Evolutionary conservation across 1,284 basidiomycete species (phyloP).

Genomic region (Cryptococcus deneoformans): DNA sequence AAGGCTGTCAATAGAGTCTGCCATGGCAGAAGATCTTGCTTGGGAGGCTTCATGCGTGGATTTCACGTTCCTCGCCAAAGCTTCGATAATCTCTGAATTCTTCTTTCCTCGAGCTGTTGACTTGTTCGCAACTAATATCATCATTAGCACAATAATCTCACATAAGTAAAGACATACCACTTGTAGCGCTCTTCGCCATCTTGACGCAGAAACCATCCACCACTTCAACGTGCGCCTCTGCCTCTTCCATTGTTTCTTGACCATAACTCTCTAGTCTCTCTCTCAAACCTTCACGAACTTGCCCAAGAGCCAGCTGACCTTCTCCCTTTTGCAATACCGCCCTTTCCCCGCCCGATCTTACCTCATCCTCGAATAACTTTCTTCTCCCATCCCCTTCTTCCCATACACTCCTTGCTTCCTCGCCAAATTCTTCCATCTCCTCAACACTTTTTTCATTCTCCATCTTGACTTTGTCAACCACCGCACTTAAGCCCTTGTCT

Average conservation of each 20-base stretch:
- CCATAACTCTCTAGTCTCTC: conserved; percentile 26
- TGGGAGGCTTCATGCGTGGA: conserved; percentile 17
- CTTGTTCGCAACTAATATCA: conserved; percentile 11
- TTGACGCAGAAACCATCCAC: conserved; percentile 27
- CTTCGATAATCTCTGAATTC: conserved; percentile 8
- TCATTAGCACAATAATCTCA: neutral
- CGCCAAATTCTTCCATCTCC: conserved; percentile 15
- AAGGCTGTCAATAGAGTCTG: conserved; percentile 14
- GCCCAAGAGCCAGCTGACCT: conserved; percentile 25
- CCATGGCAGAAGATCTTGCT: conserved; percentile 8
- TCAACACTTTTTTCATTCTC: conserved; percentile 60
- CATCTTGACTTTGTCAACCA: conserved; percentile 57
- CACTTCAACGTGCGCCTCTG: conserved; percentile 18
- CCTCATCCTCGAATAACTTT: conserved; percentile 6
- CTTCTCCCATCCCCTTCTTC: conserved; percentile 6
- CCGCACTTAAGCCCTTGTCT: conserved; percentile 64
- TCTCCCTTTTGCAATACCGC: conserved; percentile 15
- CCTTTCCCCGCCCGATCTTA: conserved; percentile 8
- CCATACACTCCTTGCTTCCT: conserved; percentile 3
- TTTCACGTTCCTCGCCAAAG: conserved; percentile 6
- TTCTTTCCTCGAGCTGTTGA: conserved; percentile 14
- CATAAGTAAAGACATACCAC: conserved; percentile 19
- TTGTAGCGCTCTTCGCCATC: conserved; percentile 16
- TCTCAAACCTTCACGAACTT: conserved; percentile 23
- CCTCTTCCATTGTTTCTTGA: conserved; percentile 18